Percentiles rank a stretch among this genome's conserved stretches.
These are phyloP conservation scores for Fusarium anguioides DNA, from an alignment of 2,329 filamentous ascomycete species.

Conservation along the genomic window DNA sequence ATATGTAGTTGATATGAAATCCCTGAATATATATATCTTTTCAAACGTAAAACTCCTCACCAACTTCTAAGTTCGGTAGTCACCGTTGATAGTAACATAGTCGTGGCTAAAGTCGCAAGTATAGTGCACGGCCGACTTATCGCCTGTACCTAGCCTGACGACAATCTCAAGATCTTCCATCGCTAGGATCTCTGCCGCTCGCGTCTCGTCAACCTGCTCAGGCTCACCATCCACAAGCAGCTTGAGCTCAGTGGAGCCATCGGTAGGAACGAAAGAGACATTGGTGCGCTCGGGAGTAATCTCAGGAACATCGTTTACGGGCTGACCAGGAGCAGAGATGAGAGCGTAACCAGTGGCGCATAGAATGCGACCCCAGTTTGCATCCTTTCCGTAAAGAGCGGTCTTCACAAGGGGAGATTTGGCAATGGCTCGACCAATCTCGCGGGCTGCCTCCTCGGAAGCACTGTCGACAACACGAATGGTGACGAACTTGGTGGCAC, in stretches of 20 bases:
- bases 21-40: not conserved
- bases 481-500: slow-evolving; percentile 97
- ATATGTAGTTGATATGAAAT: not conserved
- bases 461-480: slow-evolving; percentile 83
- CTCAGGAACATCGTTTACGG: slow-evolving; percentile 69
- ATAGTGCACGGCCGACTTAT: slow-evolving; percentile 79
- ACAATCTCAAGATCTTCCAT: slow-evolving; percentile 83
- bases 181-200: slow-evolving; percentile 81
- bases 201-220: slow-evolving; percentile 78
- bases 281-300: slow-evolving; percentile 77
- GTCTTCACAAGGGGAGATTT: slow-evolving; percentile 96
- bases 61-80: slow-evolving; percentile 68
- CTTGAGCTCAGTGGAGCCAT: slow-evolving; percentile 81
- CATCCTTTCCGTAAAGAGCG: slow-evolving; percentile 94
- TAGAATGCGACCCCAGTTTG: slow-evolving; percentile 97
- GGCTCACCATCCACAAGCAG: slow-evolving; percentile 84
- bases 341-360: slow-evolving; percentile 90
- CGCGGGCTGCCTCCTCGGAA: slow-evolving; percentile 75
- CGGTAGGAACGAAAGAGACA: slow-evolving; percentile 81
- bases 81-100: slow-evolving; percentile 77
- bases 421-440: slow-evolving; percentile 88
- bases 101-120: slow-evolving; percentile 90
- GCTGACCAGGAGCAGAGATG: slow-evolving; percentile 67
- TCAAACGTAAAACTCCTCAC: not conserved
- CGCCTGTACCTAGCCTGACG: slow-evolving; percentile 76